These are phyloP conservation scores for Austroboletus sp. DNA, from an alignment of 1,284 basidiomycete genomes.

Conservation along the genomic window DNA sequence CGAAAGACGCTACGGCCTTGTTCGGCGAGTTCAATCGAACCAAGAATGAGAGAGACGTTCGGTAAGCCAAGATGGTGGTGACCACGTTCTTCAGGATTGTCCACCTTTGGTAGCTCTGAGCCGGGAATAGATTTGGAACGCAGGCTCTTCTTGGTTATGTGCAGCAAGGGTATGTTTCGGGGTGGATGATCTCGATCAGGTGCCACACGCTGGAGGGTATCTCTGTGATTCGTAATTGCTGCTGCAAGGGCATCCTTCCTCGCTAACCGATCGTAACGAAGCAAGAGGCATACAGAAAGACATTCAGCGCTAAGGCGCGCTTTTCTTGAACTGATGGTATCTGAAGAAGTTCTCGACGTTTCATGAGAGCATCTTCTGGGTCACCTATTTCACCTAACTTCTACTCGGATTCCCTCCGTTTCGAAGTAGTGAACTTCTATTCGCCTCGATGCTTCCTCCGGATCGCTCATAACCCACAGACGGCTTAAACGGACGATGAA, in stretches of 20 bases:
- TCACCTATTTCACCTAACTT: not conserved
- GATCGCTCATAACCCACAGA: not conserved
- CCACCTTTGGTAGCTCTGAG: not conserved
- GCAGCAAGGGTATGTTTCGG: not conserved
- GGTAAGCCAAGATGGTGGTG: conserved; percentile 6
- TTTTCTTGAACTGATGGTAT: not conserved
- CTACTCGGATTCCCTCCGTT: not conserved
- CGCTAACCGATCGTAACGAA: not conserved
- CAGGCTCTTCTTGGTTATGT: not conserved
- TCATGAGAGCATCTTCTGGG: not conserved
- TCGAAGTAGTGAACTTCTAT: not conserved
- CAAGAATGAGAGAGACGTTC: conserved; percentile 2
- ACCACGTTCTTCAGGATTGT: not conserved
- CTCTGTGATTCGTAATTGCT: not conserved
- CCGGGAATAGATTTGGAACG: not conserved
- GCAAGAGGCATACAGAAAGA: not conserved
- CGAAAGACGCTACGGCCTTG: conserved; percentile 1
- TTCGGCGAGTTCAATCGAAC: not conserved
- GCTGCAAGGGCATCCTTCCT: not conserved
- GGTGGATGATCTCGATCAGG: not conserved
- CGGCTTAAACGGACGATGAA: conserved; percentile 1
- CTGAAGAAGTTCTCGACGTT: not conserved
- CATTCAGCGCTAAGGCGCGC: not conserved
- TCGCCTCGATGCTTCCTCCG: not conserved
- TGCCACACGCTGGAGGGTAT: not conserved